Evolutionary conservation across 2,329 filamentous ascomycete species (phyloP).

Genomic region (Cryphonectria radicalis): DNA sequence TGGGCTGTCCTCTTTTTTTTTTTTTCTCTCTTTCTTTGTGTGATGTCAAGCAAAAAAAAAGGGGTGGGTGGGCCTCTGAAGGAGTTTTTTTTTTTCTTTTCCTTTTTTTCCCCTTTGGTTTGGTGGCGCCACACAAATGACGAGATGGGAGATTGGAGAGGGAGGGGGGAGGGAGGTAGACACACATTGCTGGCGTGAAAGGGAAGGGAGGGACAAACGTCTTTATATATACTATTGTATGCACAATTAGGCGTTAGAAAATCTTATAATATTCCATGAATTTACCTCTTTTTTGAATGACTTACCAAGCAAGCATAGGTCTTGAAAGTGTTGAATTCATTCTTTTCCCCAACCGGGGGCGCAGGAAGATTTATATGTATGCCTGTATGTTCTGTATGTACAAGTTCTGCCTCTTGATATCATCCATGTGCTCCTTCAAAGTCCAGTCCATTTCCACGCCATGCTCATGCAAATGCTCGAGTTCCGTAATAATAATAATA

Average conservation of each 20-base stretch:
- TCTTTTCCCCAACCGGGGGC: not conserved
- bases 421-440: not conserved
- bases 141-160: not conserved
- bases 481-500: not conserved
- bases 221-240: not conserved
- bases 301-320: not conserved
- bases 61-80: not conserved
- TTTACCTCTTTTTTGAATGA: too few relatives aligned
- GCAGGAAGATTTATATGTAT: not conserved
- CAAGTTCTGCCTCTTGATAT: not conserved
- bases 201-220: not conserved
- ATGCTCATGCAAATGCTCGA: conserved; percentile 23
- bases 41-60: not conserved
- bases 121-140: not conserved
- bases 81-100: not conserved
- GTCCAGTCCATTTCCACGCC: conserved; percentile 10
- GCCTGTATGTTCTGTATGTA: not conserved
- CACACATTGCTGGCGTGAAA: not conserved
- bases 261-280: not conserved
- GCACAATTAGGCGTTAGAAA: conserved; percentile 1
- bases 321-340: not conserved
- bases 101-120: not conserved
- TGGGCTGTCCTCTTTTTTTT: too few relatives aligned
- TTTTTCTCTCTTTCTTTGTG: not conserved
- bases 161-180: not conserved